Evolutionary conservation across 208 protist species (phyloP).

Genomic region (Naegleria lovaniensis): DNA sequence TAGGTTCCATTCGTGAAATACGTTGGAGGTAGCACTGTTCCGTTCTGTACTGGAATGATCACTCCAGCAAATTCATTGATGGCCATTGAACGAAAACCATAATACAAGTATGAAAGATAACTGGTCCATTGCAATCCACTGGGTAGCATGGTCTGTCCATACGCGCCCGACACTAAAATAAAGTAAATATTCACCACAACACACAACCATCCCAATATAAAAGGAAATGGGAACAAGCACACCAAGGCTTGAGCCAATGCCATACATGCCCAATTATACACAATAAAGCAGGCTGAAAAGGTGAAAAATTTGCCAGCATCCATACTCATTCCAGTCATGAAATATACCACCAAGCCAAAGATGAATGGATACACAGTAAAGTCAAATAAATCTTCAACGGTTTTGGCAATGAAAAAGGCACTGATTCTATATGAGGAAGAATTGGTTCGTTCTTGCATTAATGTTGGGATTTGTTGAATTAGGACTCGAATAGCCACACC

Average conservation of each 20-base stretch:
- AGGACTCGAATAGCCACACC: not conserved
- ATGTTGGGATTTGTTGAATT: not conserved
- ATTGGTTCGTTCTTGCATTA: not conserved
- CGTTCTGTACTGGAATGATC: not conserved
- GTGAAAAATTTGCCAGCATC: not conserved
- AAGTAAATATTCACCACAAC: not conserved
- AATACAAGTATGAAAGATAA: not conserved
- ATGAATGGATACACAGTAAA: not conserved
- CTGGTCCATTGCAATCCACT: not conserved
- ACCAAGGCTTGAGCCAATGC: not conserved
- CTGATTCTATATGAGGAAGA: not conserved
- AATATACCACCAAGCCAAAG: not conserved
- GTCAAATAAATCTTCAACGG: not conserved
- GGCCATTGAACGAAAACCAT: not conserved
- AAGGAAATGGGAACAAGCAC: not conserved
- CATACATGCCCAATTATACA: not conserved
- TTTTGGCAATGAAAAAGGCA: not conserved
- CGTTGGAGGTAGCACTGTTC: not conserved
- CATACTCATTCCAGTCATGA: not conserved
- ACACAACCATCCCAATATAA: not conserved
- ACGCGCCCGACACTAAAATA: not conserved
- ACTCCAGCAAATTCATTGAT: not conserved
- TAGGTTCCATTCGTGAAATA: not conserved
- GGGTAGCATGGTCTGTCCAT: not conserved
- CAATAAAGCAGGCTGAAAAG: not conserved